These are phyloP conservation scores for Camelina laxa DNA, from an alignment of 345 rosid genomes.

Conservation along the genomic window DNA sequence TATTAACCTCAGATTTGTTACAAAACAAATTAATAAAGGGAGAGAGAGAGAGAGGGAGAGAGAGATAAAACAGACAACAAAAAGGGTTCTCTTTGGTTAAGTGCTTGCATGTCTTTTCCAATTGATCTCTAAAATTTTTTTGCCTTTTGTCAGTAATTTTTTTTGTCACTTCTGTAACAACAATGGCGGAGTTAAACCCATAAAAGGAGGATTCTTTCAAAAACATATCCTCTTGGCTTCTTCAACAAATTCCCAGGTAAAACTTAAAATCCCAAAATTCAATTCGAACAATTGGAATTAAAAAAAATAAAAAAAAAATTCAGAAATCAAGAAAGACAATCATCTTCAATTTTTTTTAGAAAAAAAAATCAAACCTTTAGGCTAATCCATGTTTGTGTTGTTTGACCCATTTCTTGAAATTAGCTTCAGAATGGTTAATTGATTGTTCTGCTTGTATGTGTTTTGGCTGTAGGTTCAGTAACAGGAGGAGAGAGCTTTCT, in stretches of 20 bases:
- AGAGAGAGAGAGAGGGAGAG: no score
- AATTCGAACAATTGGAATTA: conserved; percentile 8
- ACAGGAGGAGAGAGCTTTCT: conserved; percentile 12
- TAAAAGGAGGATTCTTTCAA: conserved; percentile 10
- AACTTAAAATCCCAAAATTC: conserved; percentile 14
- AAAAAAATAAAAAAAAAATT: not conserved
- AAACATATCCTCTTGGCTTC: conserved; percentile 15
- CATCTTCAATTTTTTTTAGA: not conserved
- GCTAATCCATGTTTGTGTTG: conserved; percentile 10
- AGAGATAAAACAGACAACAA: not conserved
- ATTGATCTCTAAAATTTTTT: conserved; percentile 25
- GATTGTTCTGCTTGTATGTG: conserved; percentile 2
- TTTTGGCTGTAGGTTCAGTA: conserved; percentile 8
- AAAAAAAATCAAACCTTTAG: not conserved
- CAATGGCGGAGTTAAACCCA: conserved; percentile 39
- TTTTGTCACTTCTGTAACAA: conserved; percentile 36
- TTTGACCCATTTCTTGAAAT: conserved; percentile 16
- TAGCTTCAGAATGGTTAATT: not conserved
- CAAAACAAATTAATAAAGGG: not conserved
- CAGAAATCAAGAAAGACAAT: conserved; percentile 13
- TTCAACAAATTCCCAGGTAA: conserved; percentile 33
- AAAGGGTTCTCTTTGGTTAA: conserved; percentile 11
- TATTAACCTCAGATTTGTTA: conserved; percentile 25
- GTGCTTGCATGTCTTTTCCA: conserved; percentile 42
- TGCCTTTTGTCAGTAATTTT: conserved; percentile 18